These are phyloP conservation scores for Lasiosphaeria hispida DNA, from an alignment of 495 filamentous ascomycete genomes.

Conservation along the genomic window DNA sequence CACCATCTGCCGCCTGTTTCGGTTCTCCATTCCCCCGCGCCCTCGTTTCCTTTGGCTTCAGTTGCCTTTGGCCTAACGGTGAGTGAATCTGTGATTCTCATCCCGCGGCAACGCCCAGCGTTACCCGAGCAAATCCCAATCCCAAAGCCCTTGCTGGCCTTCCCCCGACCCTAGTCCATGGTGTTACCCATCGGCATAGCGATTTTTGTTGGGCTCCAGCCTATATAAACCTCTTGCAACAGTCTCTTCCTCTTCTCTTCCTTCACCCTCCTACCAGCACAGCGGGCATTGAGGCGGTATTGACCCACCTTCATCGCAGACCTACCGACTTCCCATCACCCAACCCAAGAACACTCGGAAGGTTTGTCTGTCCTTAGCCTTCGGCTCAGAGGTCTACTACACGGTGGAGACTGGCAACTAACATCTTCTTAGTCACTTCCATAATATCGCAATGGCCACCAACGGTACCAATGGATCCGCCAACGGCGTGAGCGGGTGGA, in stretches of 20 bases:
- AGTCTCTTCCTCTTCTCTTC: too few relatives aligned
- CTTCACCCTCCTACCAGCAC: too few relatives aligned
- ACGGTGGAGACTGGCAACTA: constrained; percentile 2
- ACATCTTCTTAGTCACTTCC: constrained; percentile 9
- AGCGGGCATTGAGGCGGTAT: too few relatives aligned
- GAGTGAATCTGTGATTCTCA: background rate
- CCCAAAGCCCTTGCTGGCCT: too few relatives aligned
- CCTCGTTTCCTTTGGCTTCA: constrained; percentile 8
- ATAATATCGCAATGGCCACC: constrained; percentile 56
- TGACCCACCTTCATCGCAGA: background rate
- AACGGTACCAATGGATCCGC: constrained; percentile 42
- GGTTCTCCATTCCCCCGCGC: constrained; percentile 9
- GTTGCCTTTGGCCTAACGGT: constrained; percentile 9
- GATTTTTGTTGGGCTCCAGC: too few relatives aligned
- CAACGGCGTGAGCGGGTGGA: constrained; percentile 42
- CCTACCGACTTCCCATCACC: too few relatives aligned
- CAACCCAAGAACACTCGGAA: background rate
- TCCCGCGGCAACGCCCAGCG: too few relatives aligned
- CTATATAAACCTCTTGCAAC: too few relatives aligned
- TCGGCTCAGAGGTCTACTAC: background rate
- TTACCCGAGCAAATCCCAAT: too few relatives aligned
- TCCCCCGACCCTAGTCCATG: too few relatives aligned
- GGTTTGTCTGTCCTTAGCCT: background rate
- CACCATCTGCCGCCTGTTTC: constrained; percentile 7
- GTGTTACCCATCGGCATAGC: too few relatives aligned